These are phyloP conservation scores for Fusarium goolgardi DNA, from an alignment of 2,329 filamentous ascomycete species.

Conservation along the genomic window DNA sequence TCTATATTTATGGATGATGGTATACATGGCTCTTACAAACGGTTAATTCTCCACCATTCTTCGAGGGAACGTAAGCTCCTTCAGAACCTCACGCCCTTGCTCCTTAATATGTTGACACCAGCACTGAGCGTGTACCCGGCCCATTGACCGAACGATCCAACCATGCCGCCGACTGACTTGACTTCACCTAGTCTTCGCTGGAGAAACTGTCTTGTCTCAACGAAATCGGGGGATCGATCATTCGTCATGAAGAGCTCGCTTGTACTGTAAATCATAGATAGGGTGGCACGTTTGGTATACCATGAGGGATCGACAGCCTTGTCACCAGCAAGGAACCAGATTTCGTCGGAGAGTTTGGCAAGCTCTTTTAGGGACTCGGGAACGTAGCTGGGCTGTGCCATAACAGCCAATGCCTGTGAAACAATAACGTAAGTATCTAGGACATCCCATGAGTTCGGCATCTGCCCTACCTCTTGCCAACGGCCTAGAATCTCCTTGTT, in stretches of 20 bases:
- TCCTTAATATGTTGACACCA: constrained; percentile 83
- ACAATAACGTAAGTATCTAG: constrained; percentile 21
- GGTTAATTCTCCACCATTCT: neutral
- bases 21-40: constrained; percentile 43
- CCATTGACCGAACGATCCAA: constrained; percentile 78
- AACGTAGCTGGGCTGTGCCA: constrained; percentile 85
- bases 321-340: constrained; percentile 89
- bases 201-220: constrained; percentile 83
- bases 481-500: constrained; percentile 78
- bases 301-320: constrained; percentile 83
- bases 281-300: constrained; percentile 75
- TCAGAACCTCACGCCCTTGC: constrained; percentile 86
- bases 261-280: constrained; percentile 72
- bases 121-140: constrained; percentile 83
- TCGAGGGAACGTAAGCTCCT: neutral
- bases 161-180: constrained; percentile 68
- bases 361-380: constrained; percentile 82
- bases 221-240: constrained; percentile 78
- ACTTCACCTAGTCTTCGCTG: constrained; percentile 79
- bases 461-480: constrained; percentile 82
- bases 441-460: neutral
- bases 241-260: constrained; percentile 95
- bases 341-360: constrained; percentile 86
- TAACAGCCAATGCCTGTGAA: constrained; percentile 83
- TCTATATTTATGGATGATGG: constrained; percentile 34